phyloP scores from a whole-genome alignment of 805 yeast species.

The Metschnikowia drakensbergensis region DNA sequence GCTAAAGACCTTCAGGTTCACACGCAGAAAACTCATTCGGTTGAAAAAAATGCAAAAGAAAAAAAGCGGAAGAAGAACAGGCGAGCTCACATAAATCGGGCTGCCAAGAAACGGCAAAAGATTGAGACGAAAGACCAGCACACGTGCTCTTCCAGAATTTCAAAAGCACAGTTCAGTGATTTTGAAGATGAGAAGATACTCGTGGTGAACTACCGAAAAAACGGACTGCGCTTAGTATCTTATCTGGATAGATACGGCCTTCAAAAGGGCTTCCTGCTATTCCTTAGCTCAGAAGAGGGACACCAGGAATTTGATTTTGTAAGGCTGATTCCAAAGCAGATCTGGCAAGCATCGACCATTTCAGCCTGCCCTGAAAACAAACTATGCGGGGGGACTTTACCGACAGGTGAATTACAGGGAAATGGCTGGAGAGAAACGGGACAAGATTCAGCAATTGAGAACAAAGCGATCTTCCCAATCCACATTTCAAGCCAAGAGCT shows the following conservation, averaged over 20 bases:
- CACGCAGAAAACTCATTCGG: neutral
- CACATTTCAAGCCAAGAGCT: neutral
- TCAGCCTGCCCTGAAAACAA: neutral
- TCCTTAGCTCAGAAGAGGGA: neutral
- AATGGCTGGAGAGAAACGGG: neutral
- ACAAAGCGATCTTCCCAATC: neutral
- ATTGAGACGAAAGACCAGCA: neutral
- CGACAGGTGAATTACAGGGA: neutral
- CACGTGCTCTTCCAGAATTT: neutral
- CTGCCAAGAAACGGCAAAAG: neutral
- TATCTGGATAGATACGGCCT: neutral
- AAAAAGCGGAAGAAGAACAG: neutral
- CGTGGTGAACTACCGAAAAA: constrained; percentile 3
- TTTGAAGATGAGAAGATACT: neutral
- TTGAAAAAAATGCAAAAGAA: neutral
- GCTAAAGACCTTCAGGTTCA: neutral
- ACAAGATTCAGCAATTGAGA: neutral
- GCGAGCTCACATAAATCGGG: neutral
- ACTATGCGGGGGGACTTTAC: neutral
- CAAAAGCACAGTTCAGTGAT: neutral
- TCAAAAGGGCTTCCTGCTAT: neutral
- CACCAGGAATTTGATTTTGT: neutral
- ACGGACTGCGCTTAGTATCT: constrained; percentile 2
- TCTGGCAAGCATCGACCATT: neutral
- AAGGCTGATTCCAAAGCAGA: neutral